Percentiles rank a stretch among this genome's conserved stretches.
phyloP scores from a whole-genome alignment of 2,329 filamentous ascomycete species.

The Cadophora luteo-olivacea region DNA sequence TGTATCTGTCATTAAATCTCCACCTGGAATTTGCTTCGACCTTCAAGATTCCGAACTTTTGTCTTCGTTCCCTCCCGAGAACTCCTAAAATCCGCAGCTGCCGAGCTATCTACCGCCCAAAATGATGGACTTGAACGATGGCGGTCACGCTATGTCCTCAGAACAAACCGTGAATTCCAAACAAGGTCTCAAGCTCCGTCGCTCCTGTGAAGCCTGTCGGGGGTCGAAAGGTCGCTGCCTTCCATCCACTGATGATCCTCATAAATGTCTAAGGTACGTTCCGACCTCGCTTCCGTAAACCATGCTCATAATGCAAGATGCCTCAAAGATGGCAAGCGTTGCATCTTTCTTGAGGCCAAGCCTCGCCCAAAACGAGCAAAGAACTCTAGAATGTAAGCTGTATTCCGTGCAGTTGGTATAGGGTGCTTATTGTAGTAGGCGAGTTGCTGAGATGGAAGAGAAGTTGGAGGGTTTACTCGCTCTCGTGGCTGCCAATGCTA shows the following conservation, averaged over 20 bases:
- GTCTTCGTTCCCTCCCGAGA: neutral
- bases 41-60: neutral
- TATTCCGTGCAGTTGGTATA: neutral
- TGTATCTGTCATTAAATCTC: neutral
- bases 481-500: slow-evolving; percentile 23
- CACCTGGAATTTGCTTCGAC: neutral
- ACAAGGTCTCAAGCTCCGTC: slow-evolving; percentile 21
- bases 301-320: slow-evolving; percentile 24
- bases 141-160: neutral
- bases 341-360: slow-evolving; percentile 56
- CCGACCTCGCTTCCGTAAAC: neutral
- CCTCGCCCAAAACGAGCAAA: slow-evolving; percentile 56
- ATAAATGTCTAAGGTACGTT: slow-evolving; percentile 59
- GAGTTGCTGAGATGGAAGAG: slow-evolving; percentile 46
- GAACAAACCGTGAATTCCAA: neutral
- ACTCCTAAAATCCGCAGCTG: neutral
- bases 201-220: slow-evolving; percentile 59
- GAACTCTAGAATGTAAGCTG: slow-evolving; percentile 44
- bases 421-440: slow-evolving; percentile 29
- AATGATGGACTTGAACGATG: neutral
- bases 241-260: slow-evolving; percentile 51
- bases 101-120: neutral
- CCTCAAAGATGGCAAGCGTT: slow-evolving; percentile 29
- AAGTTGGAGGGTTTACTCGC: slow-evolving; percentile 40
- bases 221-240: slow-evolving; percentile 60